Percentiles rank a stretch among this genome's conserved stretches.
These are phyloP conservation scores for Vaccinium vitisidaea DNA, from an alignment of 148 eudicot genomes.

Conservation along the genomic window DNA sequence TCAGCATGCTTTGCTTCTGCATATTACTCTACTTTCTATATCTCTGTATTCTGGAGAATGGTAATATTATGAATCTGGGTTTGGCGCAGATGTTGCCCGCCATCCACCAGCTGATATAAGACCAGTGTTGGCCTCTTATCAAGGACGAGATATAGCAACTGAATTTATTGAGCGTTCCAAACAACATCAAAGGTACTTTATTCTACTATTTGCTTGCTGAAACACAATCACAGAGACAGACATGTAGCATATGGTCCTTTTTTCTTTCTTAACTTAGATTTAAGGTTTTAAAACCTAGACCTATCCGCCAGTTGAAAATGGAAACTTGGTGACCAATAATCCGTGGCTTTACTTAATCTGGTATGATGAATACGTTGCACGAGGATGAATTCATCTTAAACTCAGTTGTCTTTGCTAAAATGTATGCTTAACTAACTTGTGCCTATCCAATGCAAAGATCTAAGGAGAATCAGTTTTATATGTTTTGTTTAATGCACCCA, in stretches of 20 bases:
- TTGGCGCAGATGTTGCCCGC: constrained; percentile 65
- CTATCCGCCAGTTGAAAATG: not conserved
- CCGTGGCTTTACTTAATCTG: not conserved
- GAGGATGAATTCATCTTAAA: not conserved
- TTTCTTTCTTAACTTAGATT: too few species aligned
- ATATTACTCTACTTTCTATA: not conserved
- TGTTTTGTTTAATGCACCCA: too few species aligned
- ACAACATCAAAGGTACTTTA: constrained; percentile 58
- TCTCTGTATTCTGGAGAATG: not conserved
- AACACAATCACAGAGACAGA: not conserved
- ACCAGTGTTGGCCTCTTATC: constrained; percentile 72
- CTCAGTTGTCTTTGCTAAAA: too few species aligned
- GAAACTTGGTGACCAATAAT: not conserved
- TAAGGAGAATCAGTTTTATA: too few species aligned
- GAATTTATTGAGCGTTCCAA: constrained; percentile 85
- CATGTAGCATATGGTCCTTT: too few species aligned
- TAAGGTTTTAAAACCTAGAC: too few species aligned
- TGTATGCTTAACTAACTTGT: too few species aligned
- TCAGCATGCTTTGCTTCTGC: not conserved
- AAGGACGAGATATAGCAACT: constrained; percentile 73
- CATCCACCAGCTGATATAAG: constrained; percentile 68
- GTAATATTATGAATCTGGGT: not conserved
- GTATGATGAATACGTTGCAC: not conserved
- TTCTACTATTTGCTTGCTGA: not conserved
- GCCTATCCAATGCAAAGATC: too few species aligned